Evolutionary conservation across 306 rosid genomes (phyloP).

Genomic region (Erythrophleum fordii): DNA sequence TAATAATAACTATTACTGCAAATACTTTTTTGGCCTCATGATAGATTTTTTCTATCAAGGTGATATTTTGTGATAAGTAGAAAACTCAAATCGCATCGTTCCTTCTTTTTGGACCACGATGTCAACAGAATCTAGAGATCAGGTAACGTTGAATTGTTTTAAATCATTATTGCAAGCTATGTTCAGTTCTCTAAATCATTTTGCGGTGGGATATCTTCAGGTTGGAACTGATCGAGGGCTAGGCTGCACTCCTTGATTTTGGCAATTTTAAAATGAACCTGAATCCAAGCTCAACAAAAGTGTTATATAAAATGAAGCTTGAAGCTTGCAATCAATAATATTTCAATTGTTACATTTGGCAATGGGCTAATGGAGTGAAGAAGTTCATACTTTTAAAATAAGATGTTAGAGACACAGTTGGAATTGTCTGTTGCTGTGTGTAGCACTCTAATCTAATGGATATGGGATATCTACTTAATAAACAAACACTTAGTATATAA

Average conservation of each 20-base stretch:
- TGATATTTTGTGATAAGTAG: not conserved
- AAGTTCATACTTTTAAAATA: not conserved
- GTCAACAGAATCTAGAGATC: not conserved
- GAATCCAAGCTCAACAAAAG: not conserved
- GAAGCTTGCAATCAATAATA: not conserved
- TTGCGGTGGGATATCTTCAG: not conserved
- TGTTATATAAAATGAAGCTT: not conserved
- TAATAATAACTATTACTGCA: not conserved
- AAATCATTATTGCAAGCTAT: not conserved
- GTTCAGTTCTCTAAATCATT: not conserved
- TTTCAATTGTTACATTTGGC: not conserved
- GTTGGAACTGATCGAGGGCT: not conserved
- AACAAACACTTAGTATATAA: not conserved
- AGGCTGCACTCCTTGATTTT: not conserved
- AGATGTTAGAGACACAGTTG: not conserved
- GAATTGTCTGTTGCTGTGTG: not conserved
- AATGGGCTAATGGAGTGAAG: not conserved
- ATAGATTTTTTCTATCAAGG: not conserved
- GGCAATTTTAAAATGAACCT: not conserved
- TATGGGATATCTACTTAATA: not conserved
- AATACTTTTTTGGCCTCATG: not conserved
- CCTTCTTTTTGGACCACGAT: not conserved
- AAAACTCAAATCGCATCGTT: not conserved
- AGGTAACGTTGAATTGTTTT: not conserved
- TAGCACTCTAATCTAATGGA: slow-evolving; percentile 14